Evolutionary conservation across 768 basidiomycete genomes (phyloP).

Genomic region (Boletus pseudo-olivaceus): DNA sequence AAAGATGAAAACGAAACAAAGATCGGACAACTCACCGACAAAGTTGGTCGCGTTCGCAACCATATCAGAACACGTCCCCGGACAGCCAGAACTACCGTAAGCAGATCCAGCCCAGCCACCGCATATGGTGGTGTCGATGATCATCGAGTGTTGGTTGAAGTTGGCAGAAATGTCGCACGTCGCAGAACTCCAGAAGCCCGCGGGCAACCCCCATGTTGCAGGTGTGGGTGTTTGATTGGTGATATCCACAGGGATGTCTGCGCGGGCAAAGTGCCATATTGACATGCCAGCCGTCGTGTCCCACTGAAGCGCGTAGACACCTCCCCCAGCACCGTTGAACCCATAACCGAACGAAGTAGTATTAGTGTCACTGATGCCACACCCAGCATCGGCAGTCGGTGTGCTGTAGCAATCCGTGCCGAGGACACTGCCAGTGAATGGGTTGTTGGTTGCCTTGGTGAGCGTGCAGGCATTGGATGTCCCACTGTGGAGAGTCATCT

Average conservation of each 20-base stretch:
- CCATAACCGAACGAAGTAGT: constrained; percentile 40
- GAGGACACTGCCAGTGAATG: constrained; percentile 23
- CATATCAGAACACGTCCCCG: constrained; percentile 43
- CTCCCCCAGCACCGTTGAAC: constrained; percentile 39
- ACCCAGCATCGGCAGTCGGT: constrained; percentile 42
- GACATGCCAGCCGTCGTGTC: constrained; percentile 44
- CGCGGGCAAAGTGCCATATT: constrained; percentile 54
- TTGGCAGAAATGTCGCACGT: constrained; percentile 48
- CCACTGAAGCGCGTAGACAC: constrained; percentile 58
- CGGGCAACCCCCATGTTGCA: constrained; percentile 48
- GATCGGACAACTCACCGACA: constrained; percentile 29
- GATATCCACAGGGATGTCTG: constrained; percentile 52
- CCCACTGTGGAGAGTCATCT: constrained; percentile 63
- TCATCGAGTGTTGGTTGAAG: constrained; percentile 51
- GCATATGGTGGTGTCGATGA: constrained; percentile 37
- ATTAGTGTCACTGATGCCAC: constrained; percentile 44
- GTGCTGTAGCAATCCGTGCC: constrained; percentile 41
- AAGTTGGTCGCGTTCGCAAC: constrained; percentile 60
- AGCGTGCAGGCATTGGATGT: constrained; percentile 36
- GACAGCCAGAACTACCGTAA: constrained; percentile 32
- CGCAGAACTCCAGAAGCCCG: constrained; percentile 47
- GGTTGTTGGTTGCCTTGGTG: constrained; percentile 2
- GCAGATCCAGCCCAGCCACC: constrained; percentile 29
- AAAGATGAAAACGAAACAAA: neutral
- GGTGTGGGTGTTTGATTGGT: constrained; percentile 43